Evolutionary conservation across 768 basidiomycete genomes (phyloP), one percentile per base, ranked within the genome.

Genomic region (Macrolepiota fuliginosa): DNA sequence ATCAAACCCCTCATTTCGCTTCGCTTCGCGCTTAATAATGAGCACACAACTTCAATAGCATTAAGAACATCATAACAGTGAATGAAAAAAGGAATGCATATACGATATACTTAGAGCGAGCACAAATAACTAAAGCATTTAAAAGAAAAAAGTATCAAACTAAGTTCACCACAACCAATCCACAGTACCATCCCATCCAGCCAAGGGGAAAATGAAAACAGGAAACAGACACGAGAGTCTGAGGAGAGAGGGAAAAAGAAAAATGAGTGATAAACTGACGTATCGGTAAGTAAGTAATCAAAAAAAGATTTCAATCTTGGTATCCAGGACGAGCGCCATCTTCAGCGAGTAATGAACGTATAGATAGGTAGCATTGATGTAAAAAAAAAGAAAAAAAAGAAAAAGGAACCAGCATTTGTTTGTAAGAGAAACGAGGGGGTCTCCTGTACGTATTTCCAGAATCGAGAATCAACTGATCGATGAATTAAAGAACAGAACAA

Each of bases 321-420:
- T 57, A 57, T 57, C 56, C 42, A 37, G 60, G 42, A 54, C 53
- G 42, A 32, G 19, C 40, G 45, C 54, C 61, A 29, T 62, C 7
- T 54, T 57, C 29, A 56, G 15, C 55, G 29, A 62, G 25, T n/a
- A 42, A 56, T 57, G 55, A 62, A 32, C 36, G 46, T 57, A 56
- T 49, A 15, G 24, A 32, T 24, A 37, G n/a, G 27, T 22, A 37
- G 29, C 24, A n/a, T 32, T 25, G 36, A 46, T 29, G 17, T 35
- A 46, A 25, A 36, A 22, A 32, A 53, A 45, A 56, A n/a, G 40
- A 24, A 37, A 53, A 50, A 39, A 53, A 54, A 58, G 37, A n/a
- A n/a, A n/a, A n/a, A n/a, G n/a, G n/a, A n/a, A n/a, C n/a, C n/a
- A n/a, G n/a, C n/a, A n/a, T n/a, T n/a, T n/a, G n/a, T n/a, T n/a